Base-by-base conservation (phyloP, 148 eudicot genomes). In the Vaccinium macrocarpon region DNA sequence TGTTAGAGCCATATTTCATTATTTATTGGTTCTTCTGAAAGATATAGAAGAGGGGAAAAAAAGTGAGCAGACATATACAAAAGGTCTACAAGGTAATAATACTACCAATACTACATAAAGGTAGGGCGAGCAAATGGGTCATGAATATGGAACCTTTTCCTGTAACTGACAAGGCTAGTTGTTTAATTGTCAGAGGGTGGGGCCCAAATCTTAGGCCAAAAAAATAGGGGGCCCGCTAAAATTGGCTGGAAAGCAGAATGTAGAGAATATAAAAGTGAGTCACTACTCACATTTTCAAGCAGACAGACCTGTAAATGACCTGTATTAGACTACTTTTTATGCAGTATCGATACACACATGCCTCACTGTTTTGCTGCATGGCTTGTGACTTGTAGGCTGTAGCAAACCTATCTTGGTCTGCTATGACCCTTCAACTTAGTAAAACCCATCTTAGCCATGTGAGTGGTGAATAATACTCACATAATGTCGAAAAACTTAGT, bases 211-310 rank as follows among this genome's bases (percentile, higher is more conserved):
- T 46, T 14, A 19, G 49, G n/a, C 5, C 46, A 19, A 81, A 14
- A 68, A 2, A 25, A 13, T 15, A 61, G 52, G 25, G 23, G 23
- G 14, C 78, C 78, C 75, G 52, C 78, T 29, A 23, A 48, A 15
- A 64, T 64, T 70, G 78, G 84, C 62, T 82, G 84, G 78, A 82
- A 71, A 71, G 77, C 84, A 82, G 56, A 10, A 42, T 27, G 74
- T 66, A 51, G 57, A 66, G 83, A 82, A 68, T 82, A 71, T 25
- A 68, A 50, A 68, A 50, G 49, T 18, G 53, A 68, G 10, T 48
- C 72, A 61, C 56, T n/a, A 42, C 3, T 50, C 55, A 12, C 32
- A 46, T 46, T 48, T 7, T n/a, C 19, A n/a, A 4, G 72, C 46
- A 64, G 13, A 50, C 53, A 55, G 25, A 70, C 83, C 76, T 55